phyloP scores from a whole-genome alignment of 225 moss, liverwort and hornwort species.

The Physcomitrellopsis africana region DNA sequence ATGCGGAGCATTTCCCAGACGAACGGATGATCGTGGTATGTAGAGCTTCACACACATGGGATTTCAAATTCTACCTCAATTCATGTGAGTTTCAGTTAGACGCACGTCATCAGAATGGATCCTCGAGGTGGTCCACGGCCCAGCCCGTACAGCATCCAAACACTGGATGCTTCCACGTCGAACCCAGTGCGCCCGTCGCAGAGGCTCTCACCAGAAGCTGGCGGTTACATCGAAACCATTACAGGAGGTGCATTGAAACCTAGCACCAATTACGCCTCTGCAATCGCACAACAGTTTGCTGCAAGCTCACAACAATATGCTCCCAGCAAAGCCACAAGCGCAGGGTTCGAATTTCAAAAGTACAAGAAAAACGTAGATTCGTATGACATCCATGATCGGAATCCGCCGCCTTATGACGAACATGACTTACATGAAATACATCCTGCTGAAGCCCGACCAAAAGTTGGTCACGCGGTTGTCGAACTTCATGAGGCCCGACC shows the following conservation, averaged over 20 bases:
- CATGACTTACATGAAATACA: conserved; percentile 44
- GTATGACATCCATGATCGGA: conserved; percentile 29
- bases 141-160: conserved; percentile 54
- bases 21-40: background rate
- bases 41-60: background rate
- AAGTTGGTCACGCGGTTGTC: conserved; percentile 38
- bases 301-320: conserved; percentile 25
- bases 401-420: conserved; percentile 49
- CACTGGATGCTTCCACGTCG: conserved; percentile 46
- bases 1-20: background rate
- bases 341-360: conserved; percentile 43
- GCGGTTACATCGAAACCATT: conserved; percentile 35
- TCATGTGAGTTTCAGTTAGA: conserved; percentile 23
- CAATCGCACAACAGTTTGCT: conserved; percentile 26
- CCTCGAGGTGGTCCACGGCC: conserved; percentile 46
- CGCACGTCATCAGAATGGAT: conserved; percentile 34
- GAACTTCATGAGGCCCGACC: conserved; percentile 58
- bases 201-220: conserved; percentile 35
- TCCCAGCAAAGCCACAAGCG: conserved; percentile 19
- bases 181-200: conserved; percentile 43
- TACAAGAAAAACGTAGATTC: conserved; percentile 46
- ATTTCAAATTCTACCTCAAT: background rate
- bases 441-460: conserved; percentile 33
- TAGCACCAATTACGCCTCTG: conserved; percentile 22
- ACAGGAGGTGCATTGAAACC: conserved; percentile 34